Evolutionary conservation across 306 rosid genomes (phyloP), one percentile per base, ranked within the genome.

Genomic region (Malus fusca): DNA sequence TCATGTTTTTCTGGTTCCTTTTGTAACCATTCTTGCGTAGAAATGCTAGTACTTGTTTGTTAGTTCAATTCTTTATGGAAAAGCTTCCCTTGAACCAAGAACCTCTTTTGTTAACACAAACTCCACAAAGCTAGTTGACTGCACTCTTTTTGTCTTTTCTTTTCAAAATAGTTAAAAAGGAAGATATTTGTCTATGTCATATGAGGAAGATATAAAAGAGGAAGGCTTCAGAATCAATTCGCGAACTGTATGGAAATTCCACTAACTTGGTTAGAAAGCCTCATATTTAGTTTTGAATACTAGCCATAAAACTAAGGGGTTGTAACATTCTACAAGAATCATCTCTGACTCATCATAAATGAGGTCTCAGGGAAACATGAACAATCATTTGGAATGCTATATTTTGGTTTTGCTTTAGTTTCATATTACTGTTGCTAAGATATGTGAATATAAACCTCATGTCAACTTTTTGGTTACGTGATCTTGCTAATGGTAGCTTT

Each of bases 401-500:
- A 68, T 74, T 72, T 61, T 60, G 56, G 26, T 72, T 67, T 28
- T 71, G 11, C 42, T 72, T 43, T 56, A 69, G 82, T 55, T 26
- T 26, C 28, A 2, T 26, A 31, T 63, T 79, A 69, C 72, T 22
- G 79, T 68, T 73, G 72, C 73, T 68, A 55, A 72, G 35, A 48
- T 48, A 48, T 48, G 55, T 52, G 61, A 14, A 56, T 74, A 73
- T 71, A 69, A 73, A 58, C 63, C 78, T 61, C 40, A 23, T 44
- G 67, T 61, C 55, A 56, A 28, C 79, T 66, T 60, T 37, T 68
- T 61, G 60, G 44, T 62, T 76, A 66, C 26, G 65, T 71, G 75
- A 44, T 79, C 72, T 72, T 80, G 75, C 77, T 75, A 79, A 86
- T 59, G 53, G 61, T 75, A 67, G 43, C 76, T 69, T 80, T 56